Evolutionary conservation across 225 moss, liverwort and hornwort genomes (phyloP), one percentile per base, ranked within the genome.

Genomic region (Lunularia cruciata): DNA sequence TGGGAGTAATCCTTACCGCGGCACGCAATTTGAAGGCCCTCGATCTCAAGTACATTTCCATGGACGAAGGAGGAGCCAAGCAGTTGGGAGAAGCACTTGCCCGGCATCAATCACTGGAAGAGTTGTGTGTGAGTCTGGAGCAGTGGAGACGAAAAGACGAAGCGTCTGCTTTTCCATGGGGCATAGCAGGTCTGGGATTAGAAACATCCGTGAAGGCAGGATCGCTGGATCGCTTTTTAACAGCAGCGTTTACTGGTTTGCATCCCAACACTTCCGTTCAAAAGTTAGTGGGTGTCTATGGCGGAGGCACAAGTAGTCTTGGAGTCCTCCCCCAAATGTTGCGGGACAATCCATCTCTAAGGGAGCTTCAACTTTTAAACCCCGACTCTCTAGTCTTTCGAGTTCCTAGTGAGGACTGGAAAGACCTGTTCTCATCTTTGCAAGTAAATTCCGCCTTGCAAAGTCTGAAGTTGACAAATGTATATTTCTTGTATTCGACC

Each of bases 61-160:
- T 75, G 75, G 59, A 57, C 25, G 56, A 75, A 45, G 57, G 46
- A 16, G 75, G 67, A 47, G 75, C 75, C 4, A 57, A 68, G 28
- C 67, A 33, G 45, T 40, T 75, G 58, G 75, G 75, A 19, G 68
- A 75, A 25, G 75, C 75, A 8, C 57, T 75, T 5, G 68, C 54
- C 5, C 56, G 64, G 34, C 75, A 75, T 60, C 59, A 34, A 47
- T 22, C 67, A 13, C 42, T 68, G 58, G 57, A 68, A 20, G 28
- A 33, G 37, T 20, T 74, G 46, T 51, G 43, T 31, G 31, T 74
- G 6, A 67, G 65, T 67, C 32, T 67, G 67, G 67, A 67, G 52
- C 59, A 47, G 12, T 59, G 67, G 1, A 46, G 33, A 20, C 51
- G 67, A 37, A 65, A 65, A n/a, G 67, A 67, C 35, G 67, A 67